These are phyloP conservation scores for Aspergillus kassunensis DNA, from an alignment of 495 filamentous ascomycete genomes.

Conservation along the genomic window DNA sequence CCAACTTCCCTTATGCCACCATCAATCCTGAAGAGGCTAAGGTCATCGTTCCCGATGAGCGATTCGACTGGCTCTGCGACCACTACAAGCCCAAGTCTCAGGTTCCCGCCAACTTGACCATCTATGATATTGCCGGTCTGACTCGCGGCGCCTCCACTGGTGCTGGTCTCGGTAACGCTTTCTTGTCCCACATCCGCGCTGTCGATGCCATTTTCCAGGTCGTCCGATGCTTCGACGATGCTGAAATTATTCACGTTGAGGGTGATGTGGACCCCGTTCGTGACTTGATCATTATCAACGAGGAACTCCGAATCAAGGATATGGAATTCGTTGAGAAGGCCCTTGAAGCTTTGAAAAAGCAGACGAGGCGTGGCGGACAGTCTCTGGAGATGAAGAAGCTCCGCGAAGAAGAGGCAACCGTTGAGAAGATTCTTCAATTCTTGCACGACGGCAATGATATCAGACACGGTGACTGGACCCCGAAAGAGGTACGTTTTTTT, in stretches of 20 bases:
- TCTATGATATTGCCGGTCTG: constrained; percentile 98
- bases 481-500: constrained; percentile 82
- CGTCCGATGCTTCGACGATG: constrained; percentile 97
- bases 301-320: constrained; percentile 96
- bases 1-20: constrained; percentile 99
- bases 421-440: constrained; percentile 78
- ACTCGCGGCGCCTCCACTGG: constrained; percentile 96
- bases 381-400: constrained; percentile 97
- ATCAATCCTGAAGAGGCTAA: constrained; percentile 98
- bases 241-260: constrained; percentile 99
- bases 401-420: constrained; percentile 88
- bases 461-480: constrained; percentile 79
- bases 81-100: constrained; percentile 96
- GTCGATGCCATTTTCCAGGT: constrained; percentile 99
- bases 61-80: constrained; percentile 91
- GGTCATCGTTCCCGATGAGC: constrained; percentile 94
- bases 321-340: constrained; percentile 98
- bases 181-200: constrained; percentile 97
- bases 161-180: constrained; percentile 95
- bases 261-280: constrained; percentile 94
- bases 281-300: constrained; percentile 93
- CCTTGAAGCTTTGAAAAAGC: constrained; percentile 82
- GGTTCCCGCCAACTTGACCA: constrained; percentile 94
- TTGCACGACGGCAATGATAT: constrained; percentile 89
- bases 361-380: constrained; percentile 90